Base-by-base conservation (phyloP, 1,284 basidiomycete species). In the Sporisorium reilianum region DNA sequence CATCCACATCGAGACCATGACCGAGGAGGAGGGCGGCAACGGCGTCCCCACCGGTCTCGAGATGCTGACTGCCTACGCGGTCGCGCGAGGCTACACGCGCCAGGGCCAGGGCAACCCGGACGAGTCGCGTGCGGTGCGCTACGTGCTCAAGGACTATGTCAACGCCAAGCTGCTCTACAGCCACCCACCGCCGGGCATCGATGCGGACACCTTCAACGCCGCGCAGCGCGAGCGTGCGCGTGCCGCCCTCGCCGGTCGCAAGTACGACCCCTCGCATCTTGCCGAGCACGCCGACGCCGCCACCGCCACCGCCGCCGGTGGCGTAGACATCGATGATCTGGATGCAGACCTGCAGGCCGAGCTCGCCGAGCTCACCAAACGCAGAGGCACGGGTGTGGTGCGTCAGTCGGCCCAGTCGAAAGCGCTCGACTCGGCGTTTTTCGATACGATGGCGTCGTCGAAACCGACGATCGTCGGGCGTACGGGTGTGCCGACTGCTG, bases 61-160 rank as follows among this genome's bases (percentile, higher is more conserved):
- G 81, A 87, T 99, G 57, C 87, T 99, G 23, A 89, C 93, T 26
- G 88, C 94, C 5, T 96, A 97, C 88, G 95, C 95, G 0, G 70
- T 82, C 5, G 82, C 68, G n/a, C 88, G 96, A 78, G 97, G 97
- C 26, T 96, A 93, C 85, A 93, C 91, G 77, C 90, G 96, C 50
- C 90, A 95, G 11, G 95, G 96, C 1, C 94, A 96, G 86, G 97
- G 97, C 54, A 97, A 96, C 85, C 95, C 97, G 2, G 97, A 99
- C 84, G 95, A 97, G 85, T 94, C 95, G 23, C 91, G 95, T 56
- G 91, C 96, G 0, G 93, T 96, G 14, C 90, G 97, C 64, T 93
- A 93, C 82, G 89, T 99, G 58, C 89, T 99, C 61, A 99, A 99
- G 86, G 97, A 99, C 86, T 99, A 97, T 81, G 94, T 99, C 71